Evolutionary conservation across 2,329 filamentous ascomycete genomes (phyloP).

Genomic region (Diaporthe longicolla): DNA sequence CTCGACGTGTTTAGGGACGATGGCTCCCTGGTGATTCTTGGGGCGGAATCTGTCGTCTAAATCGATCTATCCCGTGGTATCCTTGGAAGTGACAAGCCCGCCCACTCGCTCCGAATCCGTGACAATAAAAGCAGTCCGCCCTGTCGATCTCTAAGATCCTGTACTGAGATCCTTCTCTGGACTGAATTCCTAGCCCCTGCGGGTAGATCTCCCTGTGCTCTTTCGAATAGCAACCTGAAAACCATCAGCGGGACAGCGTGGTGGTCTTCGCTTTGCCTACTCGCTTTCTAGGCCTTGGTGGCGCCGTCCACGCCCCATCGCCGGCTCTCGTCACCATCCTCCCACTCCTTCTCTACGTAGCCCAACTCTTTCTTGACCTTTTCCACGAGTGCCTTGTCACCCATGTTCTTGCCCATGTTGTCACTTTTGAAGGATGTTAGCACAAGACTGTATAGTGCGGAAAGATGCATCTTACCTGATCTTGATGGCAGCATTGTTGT

Average conservation of each 20-base stretch:
- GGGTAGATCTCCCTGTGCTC: background rate
- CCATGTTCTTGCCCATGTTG: slow-evolving; percentile 95
- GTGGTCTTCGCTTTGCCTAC: background rate
- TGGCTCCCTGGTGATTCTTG: slow-evolving; percentile 2
- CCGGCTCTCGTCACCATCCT: slow-evolving; percentile 84
- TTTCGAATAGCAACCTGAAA: background rate
- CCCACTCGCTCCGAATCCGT: slow-evolving; percentile 19
- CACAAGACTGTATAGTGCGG: background rate
- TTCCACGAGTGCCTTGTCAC: slow-evolving; percentile 82
- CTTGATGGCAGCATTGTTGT: slow-evolving; percentile 87
- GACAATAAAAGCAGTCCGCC: slow-evolving; percentile 13
- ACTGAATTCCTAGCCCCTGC: background rate
- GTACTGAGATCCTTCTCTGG: too few species aligned
- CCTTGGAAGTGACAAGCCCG: slow-evolving; percentile 21
- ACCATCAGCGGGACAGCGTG: background rate
- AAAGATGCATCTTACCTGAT: slow-evolving; percentile 69
- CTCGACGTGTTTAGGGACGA: background rate
- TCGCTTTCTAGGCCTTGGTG: slow-evolving; percentile 28
- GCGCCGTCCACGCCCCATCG: slow-evolving; percentile 78
- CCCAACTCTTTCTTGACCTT: slow-evolving; percentile 88
- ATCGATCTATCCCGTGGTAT: slow-evolving; percentile 42
- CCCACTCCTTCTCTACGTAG: slow-evolving; percentile 89
- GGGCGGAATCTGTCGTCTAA: slow-evolving; percentile 29
- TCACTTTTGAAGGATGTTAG: slow-evolving; percentile 61
- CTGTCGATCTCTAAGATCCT: background rate